Evolutionary conservation across 1,284 basidiomycete species (phyloP).

Genomic region (Pyrrhoderma noxium): DNA sequence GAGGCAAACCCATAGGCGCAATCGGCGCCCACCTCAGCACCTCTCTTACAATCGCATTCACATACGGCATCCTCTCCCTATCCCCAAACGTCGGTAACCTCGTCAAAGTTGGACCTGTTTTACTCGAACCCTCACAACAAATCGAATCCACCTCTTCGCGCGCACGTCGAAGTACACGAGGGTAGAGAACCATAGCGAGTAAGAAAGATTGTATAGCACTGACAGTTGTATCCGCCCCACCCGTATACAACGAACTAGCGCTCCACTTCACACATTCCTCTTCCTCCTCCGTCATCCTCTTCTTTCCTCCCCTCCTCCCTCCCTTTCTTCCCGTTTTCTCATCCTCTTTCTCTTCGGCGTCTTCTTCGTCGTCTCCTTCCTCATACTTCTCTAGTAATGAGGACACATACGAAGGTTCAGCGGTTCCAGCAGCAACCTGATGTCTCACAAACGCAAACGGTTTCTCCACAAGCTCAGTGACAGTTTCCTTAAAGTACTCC

Average conservation of each 20-base stretch:
- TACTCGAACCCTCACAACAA: not conserved
- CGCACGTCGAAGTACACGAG: slow-evolving; percentile 29
- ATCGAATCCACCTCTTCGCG: slow-evolving; percentile 33
- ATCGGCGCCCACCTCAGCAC: slow-evolving; percentile 27
- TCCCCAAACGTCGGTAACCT: slow-evolving; percentile 31
- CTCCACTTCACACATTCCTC: slow-evolving; percentile 2
- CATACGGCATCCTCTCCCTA: slow-evolving; percentile 28
- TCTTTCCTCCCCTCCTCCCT: not conserved
- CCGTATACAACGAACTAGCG: slow-evolving; percentile 6
- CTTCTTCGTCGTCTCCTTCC: not conserved
- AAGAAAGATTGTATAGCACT: slow-evolving; percentile 18
- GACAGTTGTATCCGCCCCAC: slow-evolving; percentile 16
- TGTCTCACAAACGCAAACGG: slow-evolving; percentile 15
- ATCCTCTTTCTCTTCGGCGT: not conserved
- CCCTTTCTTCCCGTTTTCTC: not conserved
- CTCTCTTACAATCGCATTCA: slow-evolving; percentile 31
- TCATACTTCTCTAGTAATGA: slow-evolving; percentile 13
- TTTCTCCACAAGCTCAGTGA: slow-evolving; percentile 15
- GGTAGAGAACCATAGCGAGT: slow-evolving; percentile 28
- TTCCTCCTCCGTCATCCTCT: not conserved
- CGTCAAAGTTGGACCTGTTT: slow-evolving; percentile 23
- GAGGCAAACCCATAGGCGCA: not conserved
- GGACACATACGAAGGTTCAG: slow-evolving; percentile 12
- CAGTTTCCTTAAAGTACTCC: slow-evolving; percentile 8
- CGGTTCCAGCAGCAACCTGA: slow-evolving; percentile 13